A percentile compares a stretch with the other conserved stretches of the same genome.
Conservation (phyloP, 2,329 filamentous ascomycete species). For the Neophaeococcomyces aloes region DNA sequence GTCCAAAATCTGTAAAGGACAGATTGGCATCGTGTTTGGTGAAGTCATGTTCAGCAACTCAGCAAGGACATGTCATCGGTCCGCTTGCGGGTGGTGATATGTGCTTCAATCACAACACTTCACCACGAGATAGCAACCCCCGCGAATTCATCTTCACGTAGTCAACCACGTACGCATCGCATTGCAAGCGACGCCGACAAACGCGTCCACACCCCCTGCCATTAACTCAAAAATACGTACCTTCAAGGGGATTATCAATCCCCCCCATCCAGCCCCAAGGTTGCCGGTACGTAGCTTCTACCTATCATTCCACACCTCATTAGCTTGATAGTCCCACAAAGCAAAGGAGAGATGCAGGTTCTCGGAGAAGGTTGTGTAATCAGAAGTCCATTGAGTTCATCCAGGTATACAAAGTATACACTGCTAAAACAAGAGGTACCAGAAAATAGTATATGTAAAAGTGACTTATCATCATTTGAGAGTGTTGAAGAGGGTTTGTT, state of each 20-base stretch:
- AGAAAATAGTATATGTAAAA: constrained; percentile 55
- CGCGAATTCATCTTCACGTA: no score
- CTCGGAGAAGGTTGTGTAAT: constrained; percentile 30
- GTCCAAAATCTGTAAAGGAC: neutral
- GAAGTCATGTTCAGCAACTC: neutral
- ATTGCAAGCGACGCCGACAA: no score
- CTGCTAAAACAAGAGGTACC: constrained; percentile 96
- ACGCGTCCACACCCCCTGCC: no score
- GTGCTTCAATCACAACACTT: no score
- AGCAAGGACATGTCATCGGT: neutral
- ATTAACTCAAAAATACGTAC: no score
- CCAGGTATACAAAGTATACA: constrained; percentile 36
- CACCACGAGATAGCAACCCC: no score
- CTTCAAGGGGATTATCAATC: no score
- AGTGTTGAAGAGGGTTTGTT: constrained; percentile 17
- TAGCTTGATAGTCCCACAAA: neutral
- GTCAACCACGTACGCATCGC: no score
- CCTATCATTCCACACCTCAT: neutral
- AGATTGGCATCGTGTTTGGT: neutral
- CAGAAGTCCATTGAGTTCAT: constrained; percentile 88
- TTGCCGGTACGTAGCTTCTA: neutral
- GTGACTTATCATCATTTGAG: constrained; percentile 60
- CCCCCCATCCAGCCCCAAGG: no score
- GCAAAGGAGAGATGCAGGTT: neutral
- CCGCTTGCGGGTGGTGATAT: neutral